Base-by-base conservation (phyloP, 169 alveolate genomes). In the Plasmodium cynomolgi region DNA sequence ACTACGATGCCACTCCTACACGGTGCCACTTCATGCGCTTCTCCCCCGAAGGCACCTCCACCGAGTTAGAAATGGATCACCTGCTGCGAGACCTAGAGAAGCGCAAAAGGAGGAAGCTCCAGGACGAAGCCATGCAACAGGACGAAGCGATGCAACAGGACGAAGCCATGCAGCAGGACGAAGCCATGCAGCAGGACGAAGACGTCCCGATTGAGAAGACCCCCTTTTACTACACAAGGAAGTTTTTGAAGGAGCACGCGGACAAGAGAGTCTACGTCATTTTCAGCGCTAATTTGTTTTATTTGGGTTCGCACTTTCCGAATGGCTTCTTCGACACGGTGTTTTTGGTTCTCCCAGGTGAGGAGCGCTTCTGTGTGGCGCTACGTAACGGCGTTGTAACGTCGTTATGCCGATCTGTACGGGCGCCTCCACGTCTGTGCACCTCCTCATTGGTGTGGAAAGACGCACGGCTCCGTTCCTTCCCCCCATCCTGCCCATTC, bases 301-400 rank as follows among this genome's bases (percentile, higher is more conserved):
- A 20, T 13, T 62, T 85, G 58, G 58, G 50, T 17, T 11, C 68
- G 6, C 81, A 74, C 29, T 85, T 85, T 23, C 93, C 93, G 1
- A 85, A 47, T 9, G 13, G 56, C n/a, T 85, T 85, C 79, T 85
- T 85, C 68, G 26, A 39, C 11, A 74, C 93, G 15, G 80, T 85
- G 20, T 85, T 47, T 85, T 26, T 85, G 80, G 62, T 85, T 17
- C 84, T 85, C 13, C 93, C 93, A 29, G 93, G 93, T 85, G 58
- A 75, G 20, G n/a, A 2, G 23, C n/a, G 7, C 37, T 9, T 33
- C 68, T 1, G 20, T 0, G 34, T 20, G 3, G 75, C 33, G 75
- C 15, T 62, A 7, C 11, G 23, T n/a, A 20, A 11, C 37, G 77
- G 34, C 77, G 1, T 68, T 1, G 37, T 7, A 2, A 62, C 11